Percentiles rank a stretch among this genome's conserved stretches.
These are phyloP conservation scores for Castanospermum australe DNA, from an alignment of 306 rosid species.

Conservation along the genomic window DNA sequence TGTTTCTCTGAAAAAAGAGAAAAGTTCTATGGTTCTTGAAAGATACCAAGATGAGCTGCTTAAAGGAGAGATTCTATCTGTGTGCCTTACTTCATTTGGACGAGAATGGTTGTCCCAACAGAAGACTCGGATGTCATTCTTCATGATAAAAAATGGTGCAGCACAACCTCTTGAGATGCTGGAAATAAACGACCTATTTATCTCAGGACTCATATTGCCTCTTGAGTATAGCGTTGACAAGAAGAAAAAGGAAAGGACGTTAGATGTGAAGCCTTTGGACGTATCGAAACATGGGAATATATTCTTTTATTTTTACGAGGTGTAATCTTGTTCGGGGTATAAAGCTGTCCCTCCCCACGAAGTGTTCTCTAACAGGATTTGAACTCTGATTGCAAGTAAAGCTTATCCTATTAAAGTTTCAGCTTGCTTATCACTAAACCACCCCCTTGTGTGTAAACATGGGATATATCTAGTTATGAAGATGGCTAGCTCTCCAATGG, in stretches of 20 bases:
- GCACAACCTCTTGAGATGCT: slow-evolving; percentile 58
- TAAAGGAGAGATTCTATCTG: slow-evolving; percentile 42
- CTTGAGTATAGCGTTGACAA: slow-evolving; percentile 38
- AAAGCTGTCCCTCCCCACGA: no score
- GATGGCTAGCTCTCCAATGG: slow-evolving; percentile 31
- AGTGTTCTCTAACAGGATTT: no score
- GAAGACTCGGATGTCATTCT: slow-evolving; percentile 51
- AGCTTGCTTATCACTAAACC: no score
- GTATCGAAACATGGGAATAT: slow-evolving; percentile 59
- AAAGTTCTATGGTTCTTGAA: no score
- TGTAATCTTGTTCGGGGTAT: no score
- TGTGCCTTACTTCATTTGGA: slow-evolving; percentile 34
- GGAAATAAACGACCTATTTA: slow-evolving; percentile 48
- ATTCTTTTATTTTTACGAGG: no score
- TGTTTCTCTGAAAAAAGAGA: no score
- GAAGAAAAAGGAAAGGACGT: slow-evolving; percentile 44
- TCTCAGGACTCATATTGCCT: slow-evolving; percentile 54
- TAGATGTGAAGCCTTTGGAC: slow-evolving; percentile 54
- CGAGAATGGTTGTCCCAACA: slow-evolving; percentile 38
- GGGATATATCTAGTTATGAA: slow-evolving; percentile 65
- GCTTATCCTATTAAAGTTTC: no score
- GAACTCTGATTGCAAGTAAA: no score
- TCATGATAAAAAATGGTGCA: slow-evolving; percentile 46
- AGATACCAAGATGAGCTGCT: no score
- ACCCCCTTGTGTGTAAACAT: no score